Evolutionary conservation across 2,329 filamentous ascomycete species (phyloP).

Genomic region (Aspergillus sp.): DNA sequence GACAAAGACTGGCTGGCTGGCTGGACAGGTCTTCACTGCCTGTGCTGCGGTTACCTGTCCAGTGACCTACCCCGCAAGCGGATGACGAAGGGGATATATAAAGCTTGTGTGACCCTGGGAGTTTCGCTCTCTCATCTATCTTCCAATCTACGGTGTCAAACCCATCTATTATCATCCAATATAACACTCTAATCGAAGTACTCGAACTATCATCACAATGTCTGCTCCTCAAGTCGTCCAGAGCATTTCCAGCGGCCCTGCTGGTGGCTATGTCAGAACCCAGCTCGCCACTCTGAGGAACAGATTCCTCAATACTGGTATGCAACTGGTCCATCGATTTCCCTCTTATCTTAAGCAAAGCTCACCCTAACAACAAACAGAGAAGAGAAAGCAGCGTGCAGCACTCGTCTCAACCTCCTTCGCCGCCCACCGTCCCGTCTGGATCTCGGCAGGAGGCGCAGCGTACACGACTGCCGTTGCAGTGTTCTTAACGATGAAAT

Average conservation of each 20-base stretch:
- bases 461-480: slow-evolving; percentile 33
- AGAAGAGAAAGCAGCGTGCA: slow-evolving; percentile 28
- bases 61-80: slow-evolving; percentile 24
- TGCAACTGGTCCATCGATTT: background rate
- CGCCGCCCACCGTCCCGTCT: slow-evolving; percentile 32
- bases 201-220: slow-evolving; percentile 13
- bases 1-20: slow-evolving; percentile 7
- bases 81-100: slow-evolving; percentile 19
- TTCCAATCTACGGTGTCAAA: background rate
- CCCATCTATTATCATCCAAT: background rate
- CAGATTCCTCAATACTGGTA: slow-evolving; percentile 22
- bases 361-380: slow-evolving; percentile 8
- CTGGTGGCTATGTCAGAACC: slow-evolving; percentile 17
- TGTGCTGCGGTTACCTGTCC: slow-evolving; percentile 6
- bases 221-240: slow-evolving; percentile 22
- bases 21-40: slow-evolving; percentile 9
- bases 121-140: background rate
- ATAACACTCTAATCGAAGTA: background rate
- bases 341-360: background rate
- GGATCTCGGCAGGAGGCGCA: slow-evolving; percentile 30
- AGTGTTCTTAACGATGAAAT: slow-evolving; percentile 32
- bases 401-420: slow-evolving; percentile 32
- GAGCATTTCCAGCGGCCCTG: slow-evolving; percentile 18
- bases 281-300: slow-evolving; percentile 19
- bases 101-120: slow-evolving; percentile 13